These are phyloP conservation scores for Elsinoe australis DNA, from an alignment of 2,329 filamentous ascomycete genomes.

Conservation along the genomic window DNA sequence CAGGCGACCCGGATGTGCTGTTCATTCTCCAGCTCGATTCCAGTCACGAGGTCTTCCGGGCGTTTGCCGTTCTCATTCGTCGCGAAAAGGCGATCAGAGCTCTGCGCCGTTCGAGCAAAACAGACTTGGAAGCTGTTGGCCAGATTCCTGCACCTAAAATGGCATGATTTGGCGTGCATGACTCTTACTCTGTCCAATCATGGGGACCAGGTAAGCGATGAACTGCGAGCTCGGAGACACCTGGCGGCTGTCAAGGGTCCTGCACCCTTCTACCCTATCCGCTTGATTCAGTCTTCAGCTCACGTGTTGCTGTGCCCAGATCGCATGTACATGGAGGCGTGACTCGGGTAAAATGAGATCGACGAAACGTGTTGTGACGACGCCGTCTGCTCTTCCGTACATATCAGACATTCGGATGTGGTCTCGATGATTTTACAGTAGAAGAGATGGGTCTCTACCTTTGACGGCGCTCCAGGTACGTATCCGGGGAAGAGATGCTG, in stretches of 20 bases:
- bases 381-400: no score
- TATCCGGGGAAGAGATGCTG: slow-evolving; percentile 10
- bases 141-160: background rate
- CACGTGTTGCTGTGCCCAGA: slow-evolving; percentile 6
- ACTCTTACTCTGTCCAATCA: slow-evolving; percentile 11
- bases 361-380: no score
- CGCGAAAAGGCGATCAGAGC: slow-evolving; percentile 3
- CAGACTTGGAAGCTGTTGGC: slow-evolving; percentile 7
- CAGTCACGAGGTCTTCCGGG: slow-evolving; percentile 4
- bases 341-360: background rate
- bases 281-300: slow-evolving; percentile 15
- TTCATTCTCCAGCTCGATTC: slow-evolving; percentile 1
- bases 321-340: slow-evolving; percentile 5
- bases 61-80: background rate
- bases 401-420: no score
- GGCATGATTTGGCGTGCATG: slow-evolving; percentile 11
- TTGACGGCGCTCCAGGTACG: slow-evolving; percentile 13
- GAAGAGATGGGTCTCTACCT: background rate
- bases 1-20: slow-evolving; percentile 8
- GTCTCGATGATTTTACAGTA: no score
- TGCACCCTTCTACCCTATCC: slow-evolving; percentile 7
- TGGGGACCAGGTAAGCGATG: slow-evolving; percentile 11
- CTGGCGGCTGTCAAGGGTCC: slow-evolving; percentile 12
- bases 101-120: slow-evolving; percentile 10
- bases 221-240: background rate